Evolutionary conservation across 495 filamentous ascomycete genomes (phyloP).

Genomic region (Aspergillus incahuasiensis): DNA sequence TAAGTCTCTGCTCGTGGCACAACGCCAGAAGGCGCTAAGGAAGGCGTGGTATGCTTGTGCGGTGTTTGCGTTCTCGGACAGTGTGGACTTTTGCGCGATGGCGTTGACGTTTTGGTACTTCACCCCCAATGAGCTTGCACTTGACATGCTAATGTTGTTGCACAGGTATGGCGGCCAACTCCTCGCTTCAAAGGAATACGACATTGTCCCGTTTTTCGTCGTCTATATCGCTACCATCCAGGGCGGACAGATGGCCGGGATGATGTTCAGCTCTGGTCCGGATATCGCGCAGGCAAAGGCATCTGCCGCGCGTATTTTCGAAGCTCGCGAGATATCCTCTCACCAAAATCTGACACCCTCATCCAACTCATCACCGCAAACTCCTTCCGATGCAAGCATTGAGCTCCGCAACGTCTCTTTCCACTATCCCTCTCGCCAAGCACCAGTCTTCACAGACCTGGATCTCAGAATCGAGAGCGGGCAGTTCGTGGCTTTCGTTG

Average conservation of each 20-base stretch:
- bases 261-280: slow-evolving; percentile 46
- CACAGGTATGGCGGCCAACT: slow-evolving; percentile 51
- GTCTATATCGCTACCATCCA: slow-evolving; percentile 58
- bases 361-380: no score
- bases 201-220: slow-evolving; percentile 49
- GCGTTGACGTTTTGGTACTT: slow-evolving; percentile 56
- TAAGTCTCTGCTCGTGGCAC: slow-evolving; percentile 41
- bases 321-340: background rate
- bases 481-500: slow-evolving; percentile 65
- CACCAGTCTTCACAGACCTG: slow-evolving; percentile 45
- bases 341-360: no score
- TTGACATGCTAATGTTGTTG: background rate
- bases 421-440: slow-evolving; percentile 51
- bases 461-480: slow-evolving; percentile 52
- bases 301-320: slow-evolving; percentile 51
- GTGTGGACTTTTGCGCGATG: slow-evolving; percentile 47
- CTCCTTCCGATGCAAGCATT: slow-evolving; percentile 1
- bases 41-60: slow-evolving; percentile 43
- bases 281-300: slow-evolving; percentile 55
- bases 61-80: slow-evolving; percentile 37
- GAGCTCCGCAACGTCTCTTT: slow-evolving; percentile 53
- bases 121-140: background rate
- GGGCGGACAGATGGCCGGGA: slow-evolving; percentile 49
- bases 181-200: slow-evolving; percentile 47
- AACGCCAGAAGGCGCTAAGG: slow-evolving; percentile 46